Percentiles rank a stretch among this genome's conserved stretches.
Evolutionary conservation across 371 early-diverging fungal genomes (phyloP).

Genomic region (Mucor racemosus): DNA sequence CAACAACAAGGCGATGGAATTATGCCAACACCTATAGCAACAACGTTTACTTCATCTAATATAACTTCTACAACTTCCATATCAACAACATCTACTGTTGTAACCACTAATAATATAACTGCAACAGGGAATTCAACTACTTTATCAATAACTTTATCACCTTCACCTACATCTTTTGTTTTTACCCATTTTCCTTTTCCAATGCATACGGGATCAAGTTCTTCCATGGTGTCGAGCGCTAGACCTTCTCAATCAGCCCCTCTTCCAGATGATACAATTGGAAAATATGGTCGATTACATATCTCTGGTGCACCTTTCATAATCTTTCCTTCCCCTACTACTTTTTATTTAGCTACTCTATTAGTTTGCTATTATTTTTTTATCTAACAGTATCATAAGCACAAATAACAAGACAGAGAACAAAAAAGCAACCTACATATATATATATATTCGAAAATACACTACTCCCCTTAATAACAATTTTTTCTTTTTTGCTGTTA

Average conservation of each 20-base stretch:
- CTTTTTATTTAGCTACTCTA: neutral
- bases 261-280: conserved; percentile 49
- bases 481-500: neutral
- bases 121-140: conserved; percentile 1
- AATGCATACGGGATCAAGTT: conserved; percentile 28
- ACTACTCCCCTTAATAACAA: neutral
- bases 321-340: neutral
- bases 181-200: conserved; percentile 41
- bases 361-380: neutral
- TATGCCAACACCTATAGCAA: conserved; percentile 12
- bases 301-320: conserved; percentile 28
- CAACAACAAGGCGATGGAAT: conserved; percentile 19
- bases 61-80: conserved; percentile 12
- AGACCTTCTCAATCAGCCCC: conserved; percentile 48
- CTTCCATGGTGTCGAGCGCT: conserved; percentile 32
- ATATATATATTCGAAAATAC: conserved; percentile 1
- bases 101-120: conserved; percentile 7
- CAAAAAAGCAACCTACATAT: neutral
- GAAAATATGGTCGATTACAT: conserved; percentile 47
- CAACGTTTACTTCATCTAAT: neutral
- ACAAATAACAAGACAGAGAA: neutral
- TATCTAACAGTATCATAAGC: neutral
- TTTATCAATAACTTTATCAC: conserved; percentile 13
- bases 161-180: conserved; percentile 39
- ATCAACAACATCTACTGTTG: neutral